Conservation (phyloP, 1,284 basidiomycete genomes). For the Mycosarcoma maydis region DNA sequence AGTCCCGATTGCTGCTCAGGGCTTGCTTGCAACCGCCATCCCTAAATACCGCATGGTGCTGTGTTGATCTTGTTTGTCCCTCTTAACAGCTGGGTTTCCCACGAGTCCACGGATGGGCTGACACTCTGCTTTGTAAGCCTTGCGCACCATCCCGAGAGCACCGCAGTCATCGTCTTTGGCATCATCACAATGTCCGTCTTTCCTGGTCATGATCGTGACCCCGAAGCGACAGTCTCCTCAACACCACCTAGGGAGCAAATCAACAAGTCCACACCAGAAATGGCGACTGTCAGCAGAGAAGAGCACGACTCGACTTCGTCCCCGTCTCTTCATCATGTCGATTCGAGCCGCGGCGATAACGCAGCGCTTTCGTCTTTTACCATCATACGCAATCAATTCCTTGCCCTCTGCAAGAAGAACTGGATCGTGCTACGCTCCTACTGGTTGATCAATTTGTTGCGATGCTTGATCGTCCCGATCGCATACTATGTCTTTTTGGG, state of each 20-base stretch:
- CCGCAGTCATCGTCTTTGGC: too few relatives aligned
- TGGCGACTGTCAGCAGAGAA: constrained; percentile 13
- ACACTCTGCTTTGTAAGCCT: too few relatives aligned
- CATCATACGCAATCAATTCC: constrained; percentile 31
- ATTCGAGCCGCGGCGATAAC: neutral
- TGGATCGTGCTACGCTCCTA: constrained; percentile 33
- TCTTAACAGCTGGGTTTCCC: too few relatives aligned
- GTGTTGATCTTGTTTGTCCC: too few relatives aligned
- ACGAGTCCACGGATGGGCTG: too few relatives aligned
- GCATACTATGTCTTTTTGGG: constrained; percentile 77
- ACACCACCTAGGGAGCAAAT: neutral
- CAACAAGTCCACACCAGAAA: constrained; percentile 2
- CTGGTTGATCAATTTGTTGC: constrained; percentile 72
- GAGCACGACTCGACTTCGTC: constrained; percentile 1
- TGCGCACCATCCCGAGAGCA: too few relatives aligned
- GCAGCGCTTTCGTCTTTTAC: constrained; percentile 12
- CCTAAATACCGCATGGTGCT: too few relatives aligned
- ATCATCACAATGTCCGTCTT: constrained; percentile 6
- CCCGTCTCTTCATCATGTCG: constrained; percentile 7
- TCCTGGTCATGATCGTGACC: neutral
- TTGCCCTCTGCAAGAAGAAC: constrained; percentile 31
- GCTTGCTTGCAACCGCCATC: neutral
- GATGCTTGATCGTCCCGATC: constrained; percentile 77
- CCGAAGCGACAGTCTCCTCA: neutral
- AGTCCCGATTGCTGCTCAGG: too few relatives aligned